Evolutionary conservation across 805 yeast genomes (phyloP), one percentile per base, ranked within the genome.

Genomic region (Yamadazyma akitaensis): DNA sequence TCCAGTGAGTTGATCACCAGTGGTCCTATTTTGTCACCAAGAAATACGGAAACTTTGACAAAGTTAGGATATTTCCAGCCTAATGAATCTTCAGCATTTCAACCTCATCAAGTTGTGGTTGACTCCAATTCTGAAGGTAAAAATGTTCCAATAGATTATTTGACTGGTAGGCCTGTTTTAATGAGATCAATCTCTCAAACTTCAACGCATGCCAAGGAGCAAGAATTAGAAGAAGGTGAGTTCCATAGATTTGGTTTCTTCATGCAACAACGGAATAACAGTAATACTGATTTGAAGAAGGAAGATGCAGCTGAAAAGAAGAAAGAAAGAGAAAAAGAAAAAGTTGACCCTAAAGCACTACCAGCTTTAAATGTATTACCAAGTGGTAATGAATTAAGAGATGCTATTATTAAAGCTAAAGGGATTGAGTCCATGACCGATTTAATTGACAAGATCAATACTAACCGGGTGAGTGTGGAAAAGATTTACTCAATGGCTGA

Each of bases 161-260:
- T 75, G 24, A 85, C 92, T 0, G 94, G 94, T 39, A 71, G 82
- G 53, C 88, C 91, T 1, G 82, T 85, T 17, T 66, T 84, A 51
- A 76, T 82, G 64, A 73, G 84, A 53, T 79, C 83, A 5, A 67
- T 79, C 5, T 82, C 88, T 0, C 85, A 80, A 51, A 82, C 86
- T 1, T 76, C 87, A 9, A 56, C 77, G 10, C 81, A 85, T 57
- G 88, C 90, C 13, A 84, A 80, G 62, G 79, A 78, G 52, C 88
- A 86, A 63, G 96, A 89, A 60, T 83, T 82, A 50, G 97, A 90
- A 61, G 97, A 90, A 70, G 97, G 97, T 56, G 96, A 87, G 59
- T 76, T 89, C 53, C 96, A 88, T 63, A 82, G 85, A 66, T 82
- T 89, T 82, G 96, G 96, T 16, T 80, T 82, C 58, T 87, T 81